These are phyloP conservation scores for Tetragonia tetragonoides DNA, from an alignment of 148 eudicot genomes.

Conservation along the genomic window DNA sequence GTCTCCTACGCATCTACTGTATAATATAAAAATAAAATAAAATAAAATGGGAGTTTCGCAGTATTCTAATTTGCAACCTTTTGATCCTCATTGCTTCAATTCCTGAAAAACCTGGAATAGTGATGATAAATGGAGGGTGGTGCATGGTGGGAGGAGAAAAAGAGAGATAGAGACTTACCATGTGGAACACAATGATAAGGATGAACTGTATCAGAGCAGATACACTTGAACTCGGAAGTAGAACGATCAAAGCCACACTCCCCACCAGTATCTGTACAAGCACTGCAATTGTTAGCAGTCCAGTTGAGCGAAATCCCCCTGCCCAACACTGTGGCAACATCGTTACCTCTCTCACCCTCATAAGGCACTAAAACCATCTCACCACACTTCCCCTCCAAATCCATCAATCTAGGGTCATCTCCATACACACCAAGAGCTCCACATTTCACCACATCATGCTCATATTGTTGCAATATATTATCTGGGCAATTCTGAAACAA, in stretches of 20 bases:
- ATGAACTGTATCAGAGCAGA: conserved; percentile 47
- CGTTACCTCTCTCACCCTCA: background rate
- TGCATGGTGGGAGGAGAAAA: too few species aligned
- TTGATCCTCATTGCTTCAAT: too few species aligned
- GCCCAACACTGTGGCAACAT: too few species aligned
- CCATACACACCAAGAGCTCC: background rate
- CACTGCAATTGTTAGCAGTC: conserved; percentile 36
- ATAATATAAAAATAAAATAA: too few species aligned
- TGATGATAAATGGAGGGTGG: too few species aligned
- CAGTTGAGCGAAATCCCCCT: conserved; percentile 13
- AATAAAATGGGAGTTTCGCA: too few species aligned
- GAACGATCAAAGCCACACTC: conserved; percentile 38
- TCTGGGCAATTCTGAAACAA: background rate
- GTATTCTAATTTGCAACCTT: too few species aligned
- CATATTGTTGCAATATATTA: background rate
- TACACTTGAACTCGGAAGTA: conserved; percentile 32
- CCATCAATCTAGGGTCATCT: background rate
- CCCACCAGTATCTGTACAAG: conserved; percentile 26
- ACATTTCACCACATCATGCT: background rate
- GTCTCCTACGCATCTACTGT: too few species aligned
- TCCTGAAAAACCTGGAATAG: too few species aligned
- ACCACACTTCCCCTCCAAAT: background rate
- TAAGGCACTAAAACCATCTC: background rate
- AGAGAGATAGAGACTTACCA: conserved; percentile 10
- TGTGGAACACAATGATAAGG: background rate